A percentile compares a stretch with the other conserved stretches of the same genome.
phyloP scores from a whole-genome alignment of 2,329 filamentous ascomycete species.

The Hymenoscyphus fructigenus region DNA sequence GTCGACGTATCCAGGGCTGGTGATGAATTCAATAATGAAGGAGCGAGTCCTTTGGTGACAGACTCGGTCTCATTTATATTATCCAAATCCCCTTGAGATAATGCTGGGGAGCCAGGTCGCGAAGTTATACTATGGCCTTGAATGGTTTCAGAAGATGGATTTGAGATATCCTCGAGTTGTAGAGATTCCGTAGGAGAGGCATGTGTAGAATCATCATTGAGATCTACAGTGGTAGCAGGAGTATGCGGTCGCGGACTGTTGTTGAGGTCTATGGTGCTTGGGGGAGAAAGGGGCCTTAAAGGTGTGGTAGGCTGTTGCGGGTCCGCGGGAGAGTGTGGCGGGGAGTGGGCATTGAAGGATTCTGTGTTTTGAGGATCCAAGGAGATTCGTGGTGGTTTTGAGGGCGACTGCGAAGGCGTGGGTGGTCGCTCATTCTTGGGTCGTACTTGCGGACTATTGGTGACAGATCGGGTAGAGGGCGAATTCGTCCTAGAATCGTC shows the following conservation, averaged over 20 bases:
- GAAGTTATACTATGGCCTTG: not conserved
- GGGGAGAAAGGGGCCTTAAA: slow-evolving; percentile 1
- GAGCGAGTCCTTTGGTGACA: not conserved
- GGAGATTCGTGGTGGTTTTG: not conserved
- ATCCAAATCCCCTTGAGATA: not conserved
- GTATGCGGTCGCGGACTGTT: slow-evolving; percentile 5
- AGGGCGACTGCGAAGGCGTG: slow-evolving; percentile 7
- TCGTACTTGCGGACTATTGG: not conserved
- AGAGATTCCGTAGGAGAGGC: not conserved
- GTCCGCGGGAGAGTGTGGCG: slow-evolving; percentile 1
- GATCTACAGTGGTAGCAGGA: not conserved
- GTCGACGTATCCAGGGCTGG: not conserved
- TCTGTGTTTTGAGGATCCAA: not conserved
- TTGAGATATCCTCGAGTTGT: not conserved
- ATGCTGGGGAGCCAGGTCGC: not conserved
- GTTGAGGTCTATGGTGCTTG: not conserved
- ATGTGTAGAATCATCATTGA: not conserved
- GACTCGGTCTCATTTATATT: not conserved
- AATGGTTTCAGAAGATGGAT: not conserved
- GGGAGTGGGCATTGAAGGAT: not conserved
- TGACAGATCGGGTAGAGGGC: not conserved
- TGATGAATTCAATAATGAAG: slow-evolving; percentile 16
- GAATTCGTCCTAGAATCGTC: slow-evolving; percentile 7
- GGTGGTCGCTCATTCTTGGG: slow-evolving; percentile 3
- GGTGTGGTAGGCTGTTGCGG: slow-evolving; percentile 1